Percentiles rank a stretch among this genome's conserved stretches.
Evolutionary conservation across 2,329 filamentous ascomycete species (phyloP).

Genomic region (Xylariomycetidae sp.): DNA sequence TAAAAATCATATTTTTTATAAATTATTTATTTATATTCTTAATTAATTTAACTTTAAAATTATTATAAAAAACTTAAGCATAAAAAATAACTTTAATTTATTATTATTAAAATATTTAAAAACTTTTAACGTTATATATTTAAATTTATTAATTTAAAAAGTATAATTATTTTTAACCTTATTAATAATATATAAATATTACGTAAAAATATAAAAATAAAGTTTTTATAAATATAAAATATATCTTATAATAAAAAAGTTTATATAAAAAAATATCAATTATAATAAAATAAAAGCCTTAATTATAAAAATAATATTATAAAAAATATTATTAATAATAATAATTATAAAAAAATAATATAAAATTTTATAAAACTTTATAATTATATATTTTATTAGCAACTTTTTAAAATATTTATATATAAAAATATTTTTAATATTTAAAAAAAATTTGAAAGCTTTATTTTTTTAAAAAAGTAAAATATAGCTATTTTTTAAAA

Average conservation of each 20-base stretch:
- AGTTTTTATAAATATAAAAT: not conserved
- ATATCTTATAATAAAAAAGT: not conserved
- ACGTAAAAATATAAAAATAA: not conserved
- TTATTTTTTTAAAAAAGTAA: not conserved
- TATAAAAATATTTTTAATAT: not conserved
- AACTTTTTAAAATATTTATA: not conserved
- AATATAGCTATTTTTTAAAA: not conserved
- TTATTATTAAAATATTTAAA: not conserved
- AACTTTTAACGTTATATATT: not conserved
- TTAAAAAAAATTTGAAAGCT: not conserved
- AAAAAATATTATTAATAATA: not conserved
- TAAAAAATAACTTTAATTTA: no score
- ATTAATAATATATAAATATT: not conserved
- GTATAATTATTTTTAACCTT: not conserved
- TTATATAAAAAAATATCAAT: not conserved
- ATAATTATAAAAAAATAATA: not conserved
- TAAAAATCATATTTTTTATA: no score
- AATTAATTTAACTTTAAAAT: no score
- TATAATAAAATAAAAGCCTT: not conserved
- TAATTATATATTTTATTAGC: not conserved
- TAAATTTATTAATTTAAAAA: not conserved
- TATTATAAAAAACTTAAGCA: no score
- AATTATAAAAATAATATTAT: not conserved
- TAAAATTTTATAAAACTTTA: not conserved
- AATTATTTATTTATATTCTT: no score